Base-by-base conservation (phyloP, 1,284 basidiomycete genomes). In the Leccinum colubrinum region DNA sequence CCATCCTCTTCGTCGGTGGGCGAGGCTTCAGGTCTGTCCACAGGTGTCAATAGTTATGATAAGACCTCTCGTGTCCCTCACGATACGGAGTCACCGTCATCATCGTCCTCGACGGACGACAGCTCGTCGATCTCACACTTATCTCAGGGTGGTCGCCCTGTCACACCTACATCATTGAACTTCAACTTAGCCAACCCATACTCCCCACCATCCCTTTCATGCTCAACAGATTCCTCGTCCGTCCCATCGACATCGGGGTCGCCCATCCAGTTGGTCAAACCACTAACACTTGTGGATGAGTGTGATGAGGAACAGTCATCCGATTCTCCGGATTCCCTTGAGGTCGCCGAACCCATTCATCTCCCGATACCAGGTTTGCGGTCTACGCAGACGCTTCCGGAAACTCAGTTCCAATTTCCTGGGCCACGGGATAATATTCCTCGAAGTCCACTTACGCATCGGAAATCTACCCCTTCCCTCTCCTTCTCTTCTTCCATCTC, bases 151-250 rank as follows among this genome's bases (percentile, higher is more conserved):
- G 69, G 70, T 9, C 71, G 72, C 50, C 77, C 75, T 8, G 63
- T 72, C 8, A 76, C 78, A 2, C 79, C 78, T 15, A 78, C 75
- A 6, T 75, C 77, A n/a, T 66, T 77, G 30, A 77, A 74, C 58
- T 75, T 76, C 56, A 74, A 71, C 30, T 60, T 77, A 56, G 72
- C 68, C 37, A 73, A 74, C 57, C 67, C 72, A 17, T 71, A 70
- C 46, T 72, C 71, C 6, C 74, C 77, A 50, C 80, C 80, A 53
- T 79, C 78, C 2, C 68, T 82, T 20, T 74, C 80, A 9, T 80
- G 76, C 3, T 83, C 81, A 2, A 76, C 79, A 0, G 81, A 82
- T 57, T 83, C 80, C 3, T 62, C 82, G 20, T 79, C 77, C 2
- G 72, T 76, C 6, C 78, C 79, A 5, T 43, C 41, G n/a, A n/a